phyloP scores from a whole-genome alignment of 2,329 filamentous ascomycete species.

The Xylaria hypoxylon region DNA sequence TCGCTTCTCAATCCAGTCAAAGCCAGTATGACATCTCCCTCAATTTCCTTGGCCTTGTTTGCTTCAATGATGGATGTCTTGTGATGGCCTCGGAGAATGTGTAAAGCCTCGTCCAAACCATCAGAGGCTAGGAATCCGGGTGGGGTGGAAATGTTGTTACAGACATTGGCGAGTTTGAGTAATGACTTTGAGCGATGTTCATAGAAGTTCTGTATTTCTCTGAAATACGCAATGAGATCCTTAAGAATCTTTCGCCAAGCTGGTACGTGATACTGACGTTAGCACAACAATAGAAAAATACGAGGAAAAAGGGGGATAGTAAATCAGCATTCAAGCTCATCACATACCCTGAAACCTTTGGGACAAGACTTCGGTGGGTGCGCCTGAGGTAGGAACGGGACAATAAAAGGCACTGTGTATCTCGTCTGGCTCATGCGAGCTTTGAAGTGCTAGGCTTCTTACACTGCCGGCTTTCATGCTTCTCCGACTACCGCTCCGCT shows the following conservation, averaged over 20 bases:
- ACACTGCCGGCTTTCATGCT: constrained; percentile 90
- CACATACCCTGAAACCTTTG: constrained; percentile 86
- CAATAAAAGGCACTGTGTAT: constrained; percentile 88
- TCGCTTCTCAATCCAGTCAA: constrained; percentile 88
- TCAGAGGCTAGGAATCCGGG: constrained; percentile 80
- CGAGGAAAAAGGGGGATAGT: background rate
- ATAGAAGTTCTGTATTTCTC: constrained; percentile 90
- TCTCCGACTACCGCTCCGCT: constrained; percentile 81
- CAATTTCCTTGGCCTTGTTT: constrained; percentile 89
- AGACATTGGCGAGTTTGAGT: constrained; percentile 82
- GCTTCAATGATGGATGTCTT: constrained; percentile 82
- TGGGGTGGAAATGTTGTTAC: constrained; percentile 83
- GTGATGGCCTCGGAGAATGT: constrained; percentile 85
- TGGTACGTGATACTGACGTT: constrained; percentile 51
- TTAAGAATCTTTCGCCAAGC: constrained; percentile 97
- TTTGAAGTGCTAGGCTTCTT: constrained; percentile 79
- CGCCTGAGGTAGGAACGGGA: constrained; percentile 87
- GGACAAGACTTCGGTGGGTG: constrained; percentile 87
- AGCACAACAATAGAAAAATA: constrained; percentile 18
- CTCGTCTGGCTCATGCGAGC: constrained; percentile 74
- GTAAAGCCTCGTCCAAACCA: constrained; percentile 88
- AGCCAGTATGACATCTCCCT: constrained; percentile 89
- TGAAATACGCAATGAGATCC: constrained; percentile 92
- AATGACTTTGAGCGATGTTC: constrained; percentile 86
- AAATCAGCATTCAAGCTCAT: background rate